Evolutionary conservation across 441 rosid genomes (phyloP), one percentile per base, ranked within the genome.

Genomic region (Eutrema salsugineum): DNA sequence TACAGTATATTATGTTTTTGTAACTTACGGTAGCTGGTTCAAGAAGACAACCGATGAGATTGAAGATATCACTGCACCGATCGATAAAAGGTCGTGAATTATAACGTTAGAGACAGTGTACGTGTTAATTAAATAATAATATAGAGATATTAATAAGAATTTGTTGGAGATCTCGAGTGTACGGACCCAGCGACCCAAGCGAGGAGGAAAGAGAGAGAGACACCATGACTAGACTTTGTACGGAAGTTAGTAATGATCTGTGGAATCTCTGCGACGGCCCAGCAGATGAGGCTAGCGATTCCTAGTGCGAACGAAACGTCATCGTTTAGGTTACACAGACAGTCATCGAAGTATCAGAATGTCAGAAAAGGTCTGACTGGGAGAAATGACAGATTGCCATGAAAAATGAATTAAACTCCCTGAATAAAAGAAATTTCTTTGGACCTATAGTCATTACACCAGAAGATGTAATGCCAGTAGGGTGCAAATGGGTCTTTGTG

Each of bases 211-310:
- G 83, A 66, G 8, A 91, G 91, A 43, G 96, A 91, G 68, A 94
- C 97, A n/a, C 97, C 98, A 62, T 94, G 96, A 88, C 90, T 84
- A 30, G 98, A 94, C 77, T 94, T 94, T 63, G 96, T 73, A 65
- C 79, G 88, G 78, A 91, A 94, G 81, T 94, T 94, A 78, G 96
- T 94, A 74, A 94, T 77, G 83, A 94, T 88, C 76, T 94, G 98
- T 32, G 98, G 98, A 74, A 94, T 79, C 78, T 94, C 98, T 1
- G 98, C 98, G 17, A 91, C 89, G n/a, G 88, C 93, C 98, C 98
- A 94, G 35, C 91, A 87, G 8, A 88, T 71, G 1, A 93, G 60
- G 70, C 98, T 89, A 8, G 33, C 36, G 11, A 93, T 54, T 6
- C 98, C 98, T 20, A 93, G 91, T 1, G 63, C 79, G 57, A 93